A percentile compares a stretch with the other conserved stretches of the same genome.
Evolutionary conservation across 495 filamentous ascomycete genomes (phyloP).

Genomic region (Trichoderma parareesei): DNA sequence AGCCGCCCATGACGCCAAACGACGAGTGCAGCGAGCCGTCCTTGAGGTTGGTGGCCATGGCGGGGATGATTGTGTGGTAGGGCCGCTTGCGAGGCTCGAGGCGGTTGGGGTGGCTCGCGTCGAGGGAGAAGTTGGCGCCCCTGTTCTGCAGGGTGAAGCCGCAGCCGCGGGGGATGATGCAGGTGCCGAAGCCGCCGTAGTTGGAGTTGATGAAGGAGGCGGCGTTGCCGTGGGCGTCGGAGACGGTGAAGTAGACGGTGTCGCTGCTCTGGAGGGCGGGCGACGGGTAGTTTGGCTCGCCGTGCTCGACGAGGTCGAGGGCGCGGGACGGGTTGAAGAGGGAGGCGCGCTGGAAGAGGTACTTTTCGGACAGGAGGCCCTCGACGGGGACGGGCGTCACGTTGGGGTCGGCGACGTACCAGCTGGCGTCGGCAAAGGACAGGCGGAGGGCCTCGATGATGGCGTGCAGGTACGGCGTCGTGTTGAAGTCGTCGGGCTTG

Average conservation of each 20-base stretch:
- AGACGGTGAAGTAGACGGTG: conserved; percentile 87
- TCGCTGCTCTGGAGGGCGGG: conserved; percentile 60
- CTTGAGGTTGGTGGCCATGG: conserved; percentile 67
- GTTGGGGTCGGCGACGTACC: conserved; percentile 83
- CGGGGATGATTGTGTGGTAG: conserved; percentile 97
- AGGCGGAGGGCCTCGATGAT: conserved; percentile 86
- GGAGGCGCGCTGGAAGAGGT: conserved; percentile 32
- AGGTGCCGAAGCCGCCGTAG: conserved; percentile 83
- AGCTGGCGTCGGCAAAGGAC: conserved; percentile 81
- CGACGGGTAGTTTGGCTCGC: conserved; percentile 48
- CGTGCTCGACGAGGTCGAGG: conserved; percentile 32
- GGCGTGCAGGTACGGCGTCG: conserved; percentile 66
- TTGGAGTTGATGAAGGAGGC: conserved; percentile 96
- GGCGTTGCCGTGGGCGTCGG: conserved; percentile 75
- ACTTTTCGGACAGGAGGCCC: conserved; percentile 46
- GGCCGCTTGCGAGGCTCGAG: conserved; percentile 79
- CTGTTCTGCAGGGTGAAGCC: conserved; percentile 95
- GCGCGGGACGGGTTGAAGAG: conserved; percentile 29
- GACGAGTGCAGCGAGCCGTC: conserved; percentile 72
- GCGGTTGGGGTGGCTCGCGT: conserved; percentile 61
- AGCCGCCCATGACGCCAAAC: conserved; percentile 95
- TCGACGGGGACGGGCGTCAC: conserved; percentile 55
- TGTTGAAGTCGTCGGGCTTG: conserved; percentile 62
- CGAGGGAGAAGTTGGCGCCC: conserved; percentile 73
- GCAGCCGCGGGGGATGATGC: conserved; percentile 72